Base-by-base conservation (phyloP, 805 yeast genomes). In the Teunomyces lycoperdinae region DNA sequence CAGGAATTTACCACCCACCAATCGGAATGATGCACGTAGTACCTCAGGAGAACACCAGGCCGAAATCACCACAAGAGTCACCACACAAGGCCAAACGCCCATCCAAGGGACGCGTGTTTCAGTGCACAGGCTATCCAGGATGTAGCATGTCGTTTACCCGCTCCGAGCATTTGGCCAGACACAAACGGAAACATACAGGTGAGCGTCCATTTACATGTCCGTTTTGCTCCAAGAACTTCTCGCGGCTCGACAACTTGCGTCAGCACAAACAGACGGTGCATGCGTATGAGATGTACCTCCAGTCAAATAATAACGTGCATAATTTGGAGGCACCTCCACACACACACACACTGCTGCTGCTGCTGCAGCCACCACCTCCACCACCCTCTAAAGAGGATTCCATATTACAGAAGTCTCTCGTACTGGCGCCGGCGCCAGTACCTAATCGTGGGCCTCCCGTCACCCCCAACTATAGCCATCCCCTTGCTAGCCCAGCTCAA, bases 141-240 rank as follows among this genome's bases (percentile, higher is more conserved):
- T 90, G 97, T 67, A 74, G 72, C 48, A 90, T 91, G 96, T 79
- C 91, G 5, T 90, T 90, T 66, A 87, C 96, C 2, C 75, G 97
- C 43, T 85, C 94, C 7, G 97, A 91, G 63, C 97, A 91, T 67
- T 76, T 90, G 56, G 96, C 96, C 1, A 76, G 97, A 50, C 97
- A 90, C 69, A 85, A 91, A 46, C 73, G 97, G 49, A 91, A 90
- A 58, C 97, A 90, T 64, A 91, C 97, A 0, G 97, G 97, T 38
- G 97, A 90, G 64, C 74, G 96, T 48, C 97, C 97, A 2, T 90
- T 89, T 64, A 82, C 87, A 46, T 90, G 97, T 65, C 85, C 85
- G 43, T 86, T 85, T 63, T 88, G 96, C 63, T 73, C 83, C 30
- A 83, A 90, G 60, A 78, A 81, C 61, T 90, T 90, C 62, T 83